phyloP scores from a whole-genome alignment of 2,329 filamentous ascomycete species.

The Coniella lustricola region DNA sequence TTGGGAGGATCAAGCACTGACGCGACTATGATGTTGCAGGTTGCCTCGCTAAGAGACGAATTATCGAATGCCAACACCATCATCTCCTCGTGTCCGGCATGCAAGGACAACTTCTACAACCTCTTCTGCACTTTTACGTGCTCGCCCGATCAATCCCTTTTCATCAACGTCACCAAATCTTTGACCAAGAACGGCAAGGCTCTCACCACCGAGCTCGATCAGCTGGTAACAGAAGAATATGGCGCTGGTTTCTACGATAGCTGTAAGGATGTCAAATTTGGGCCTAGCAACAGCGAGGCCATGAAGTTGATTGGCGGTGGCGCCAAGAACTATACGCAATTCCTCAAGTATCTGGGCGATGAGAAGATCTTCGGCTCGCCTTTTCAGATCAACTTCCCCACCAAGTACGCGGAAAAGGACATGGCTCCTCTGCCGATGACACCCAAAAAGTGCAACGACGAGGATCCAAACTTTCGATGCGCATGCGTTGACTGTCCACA shows the following conservation, averaged over 20 bases:
- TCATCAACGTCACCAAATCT: constrained; percentile 82
- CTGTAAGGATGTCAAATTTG: constrained; percentile 98
- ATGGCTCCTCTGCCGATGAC: constrained; percentile 67
- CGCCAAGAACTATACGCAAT: constrained; percentile 78
- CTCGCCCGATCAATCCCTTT: constrained; percentile 91
- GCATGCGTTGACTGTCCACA: constrained; percentile 88
- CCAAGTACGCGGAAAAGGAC: constrained; percentile 51
- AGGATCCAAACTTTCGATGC: constrained; percentile 78
- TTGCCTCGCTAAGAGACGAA: constrained; percentile 74
- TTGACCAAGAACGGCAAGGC: constrained; percentile 51
- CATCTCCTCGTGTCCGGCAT: constrained; percentile 89
- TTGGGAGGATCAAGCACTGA: neutral
- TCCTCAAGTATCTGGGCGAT: constrained; percentile 87
- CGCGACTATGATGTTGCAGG: constrained; percentile 34
- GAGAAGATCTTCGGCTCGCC: constrained; percentile 88
- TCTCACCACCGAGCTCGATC: constrained; percentile 83
- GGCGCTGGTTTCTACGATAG: constrained; percentile 88
- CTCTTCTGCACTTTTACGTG: constrained; percentile 97
- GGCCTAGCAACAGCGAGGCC: constrained; percentile 83
- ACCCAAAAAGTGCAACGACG: constrained; percentile 83
- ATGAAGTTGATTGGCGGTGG: constrained; percentile 96
- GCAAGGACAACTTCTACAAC: constrained; percentile 98
- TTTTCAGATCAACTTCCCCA: constrained; percentile 94
- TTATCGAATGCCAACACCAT: constrained; percentile 81
- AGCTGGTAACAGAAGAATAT: constrained; percentile 77